A percentile compares a stretch with the other conserved stretches of the same genome.
Evolutionary conservation across 2,329 filamentous ascomycete genomes (phyloP).

Genomic region (Clonostachys rhizophaga): DNA sequence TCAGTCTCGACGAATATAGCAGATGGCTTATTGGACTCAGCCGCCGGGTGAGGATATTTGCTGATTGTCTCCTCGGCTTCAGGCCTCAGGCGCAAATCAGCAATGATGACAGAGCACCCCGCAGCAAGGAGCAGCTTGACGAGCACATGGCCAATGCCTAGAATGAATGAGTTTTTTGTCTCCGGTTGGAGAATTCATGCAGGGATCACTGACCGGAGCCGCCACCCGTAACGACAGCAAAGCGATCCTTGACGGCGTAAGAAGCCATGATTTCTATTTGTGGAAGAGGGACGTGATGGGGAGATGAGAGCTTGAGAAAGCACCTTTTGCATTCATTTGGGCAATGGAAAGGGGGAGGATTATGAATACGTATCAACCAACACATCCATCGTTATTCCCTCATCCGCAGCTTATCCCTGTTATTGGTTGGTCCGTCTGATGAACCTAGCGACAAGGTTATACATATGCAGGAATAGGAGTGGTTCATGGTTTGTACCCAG

Average conservation of each 20-base stretch:
- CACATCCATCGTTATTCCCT: too few relatives aligned
- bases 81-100: conserved; percentile 12
- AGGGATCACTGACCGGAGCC: conserved; percentile 2
- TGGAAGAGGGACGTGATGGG: background rate
- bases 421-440: too few relatives aligned
- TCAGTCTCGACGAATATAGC: conserved; percentile 15
- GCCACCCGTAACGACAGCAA: conserved; percentile 7
- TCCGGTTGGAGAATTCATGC: background rate
- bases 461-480: too few relatives aligned
- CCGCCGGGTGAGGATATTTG: conserved; percentile 1
- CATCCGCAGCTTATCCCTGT: too few relatives aligned
- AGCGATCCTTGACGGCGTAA: conserved; percentile 6
- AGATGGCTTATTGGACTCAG: background rate
- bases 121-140: conserved; percentile 10
- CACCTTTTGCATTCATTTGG: background rate
- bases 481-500: too few relatives aligned
- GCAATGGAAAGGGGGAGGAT: background rate
- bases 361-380: too few relatives aligned
- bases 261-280: conserved; percentile 1
- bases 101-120: conserved; percentile 16
- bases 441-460: too few relatives aligned
- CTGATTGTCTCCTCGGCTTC: conserved; percentile 9
- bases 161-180: background rate
- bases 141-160: conserved; percentile 14
- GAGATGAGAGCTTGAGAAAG: background rate